Evolutionary conservation across 2,329 filamentous ascomycete species (phyloP).

Genomic region (Paramyrothecium roridum): DNA sequence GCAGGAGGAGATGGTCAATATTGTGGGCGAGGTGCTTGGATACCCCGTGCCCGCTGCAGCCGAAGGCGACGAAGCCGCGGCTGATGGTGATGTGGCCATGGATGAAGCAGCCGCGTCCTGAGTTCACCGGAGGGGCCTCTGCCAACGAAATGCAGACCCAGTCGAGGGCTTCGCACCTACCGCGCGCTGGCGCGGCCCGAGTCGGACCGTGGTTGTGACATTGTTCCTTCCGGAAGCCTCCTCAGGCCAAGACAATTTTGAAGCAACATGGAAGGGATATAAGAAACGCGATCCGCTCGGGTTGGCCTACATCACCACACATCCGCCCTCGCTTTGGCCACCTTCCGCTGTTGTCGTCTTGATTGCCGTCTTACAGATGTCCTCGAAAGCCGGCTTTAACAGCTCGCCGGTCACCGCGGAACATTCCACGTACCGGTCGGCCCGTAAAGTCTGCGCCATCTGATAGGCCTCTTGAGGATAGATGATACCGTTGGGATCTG

Average conservation of each 20-base stretch:
- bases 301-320: constrained; percentile 39
- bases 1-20: constrained; percentile 54
- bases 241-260: too few relatives aligned
- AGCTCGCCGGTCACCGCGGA: constrained; percentile 60
- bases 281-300: not conserved
- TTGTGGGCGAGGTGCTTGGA: constrained; percentile 57
- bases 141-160: too few relatives aligned
- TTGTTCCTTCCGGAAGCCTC: too few relatives aligned
- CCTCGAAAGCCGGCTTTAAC: constrained; percentile 54
- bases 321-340: constrained; percentile 54
- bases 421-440: constrained; percentile 63
- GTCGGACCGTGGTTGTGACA: too few relatives aligned
- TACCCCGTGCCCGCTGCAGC: constrained; percentile 34
- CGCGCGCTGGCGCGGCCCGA: too few relatives aligned
- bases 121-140: not conserved
- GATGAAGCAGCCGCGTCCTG: constrained; percentile 25
- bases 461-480: constrained; percentile 60
- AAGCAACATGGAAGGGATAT: too few relatives aligned
- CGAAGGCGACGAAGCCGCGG: constrained; percentile 23
- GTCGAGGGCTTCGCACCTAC: too few relatives aligned
- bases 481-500: constrained; percentile 57
- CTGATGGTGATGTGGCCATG: constrained; percentile 32
- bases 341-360: constrained; percentile 41
- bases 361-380: constrained; percentile 55
- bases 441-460: constrained; percentile 54